These are phyloP conservation scores for Beauveria bassiana DNA, from an alignment of 2,329 filamentous ascomycete species.

Conservation along the genomic window DNA sequence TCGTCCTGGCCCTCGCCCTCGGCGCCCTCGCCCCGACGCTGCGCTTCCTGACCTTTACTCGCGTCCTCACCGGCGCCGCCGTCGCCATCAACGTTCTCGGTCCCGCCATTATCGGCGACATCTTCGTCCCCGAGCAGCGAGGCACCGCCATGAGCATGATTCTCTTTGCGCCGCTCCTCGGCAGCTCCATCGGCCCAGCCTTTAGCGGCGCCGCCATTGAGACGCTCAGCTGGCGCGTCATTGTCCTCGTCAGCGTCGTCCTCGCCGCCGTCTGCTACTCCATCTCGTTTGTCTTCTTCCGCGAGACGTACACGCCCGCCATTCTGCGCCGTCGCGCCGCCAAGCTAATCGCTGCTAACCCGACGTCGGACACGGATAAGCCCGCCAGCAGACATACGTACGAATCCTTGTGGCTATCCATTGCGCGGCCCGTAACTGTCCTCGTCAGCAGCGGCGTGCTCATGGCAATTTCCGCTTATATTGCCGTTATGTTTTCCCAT, in stretches of 20 bases:
- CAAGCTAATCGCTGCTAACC: constrained; percentile 16
- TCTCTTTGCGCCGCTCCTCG: constrained; percentile 49
- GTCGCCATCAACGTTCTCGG: constrained; percentile 57
- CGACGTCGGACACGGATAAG: not conserved
- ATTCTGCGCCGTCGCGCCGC: constrained; percentile 38
- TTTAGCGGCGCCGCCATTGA: constrained; percentile 48
- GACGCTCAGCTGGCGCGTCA: constrained; percentile 44
- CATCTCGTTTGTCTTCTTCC: constrained; percentile 42
- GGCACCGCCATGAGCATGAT: constrained; percentile 51
- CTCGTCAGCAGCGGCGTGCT: constrained; percentile 43
- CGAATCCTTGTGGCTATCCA: not conserved
- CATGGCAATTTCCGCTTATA: constrained; percentile 36
- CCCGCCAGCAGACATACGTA: not conserved
- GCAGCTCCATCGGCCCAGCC: constrained; percentile 49
- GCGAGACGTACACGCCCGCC: constrained; percentile 51
- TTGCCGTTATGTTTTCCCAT: constrained; percentile 39
- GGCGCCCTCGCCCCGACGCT: constrained; percentile 38
- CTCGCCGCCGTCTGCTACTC: constrained; percentile 42
- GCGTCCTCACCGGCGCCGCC: constrained; percentile 53
- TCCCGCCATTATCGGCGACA: constrained; percentile 56
- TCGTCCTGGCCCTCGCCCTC: constrained; percentile 40
- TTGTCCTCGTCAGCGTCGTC: constrained; percentile 41
- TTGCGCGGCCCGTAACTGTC: constrained; percentile 35
- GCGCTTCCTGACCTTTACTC: constrained; percentile 41
- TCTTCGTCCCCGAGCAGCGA: constrained; percentile 49